phyloP scores from a whole-genome alignment of 495 filamentous ascomycete genomes.

The Friedmanniomyces endolithicus region DNA sequence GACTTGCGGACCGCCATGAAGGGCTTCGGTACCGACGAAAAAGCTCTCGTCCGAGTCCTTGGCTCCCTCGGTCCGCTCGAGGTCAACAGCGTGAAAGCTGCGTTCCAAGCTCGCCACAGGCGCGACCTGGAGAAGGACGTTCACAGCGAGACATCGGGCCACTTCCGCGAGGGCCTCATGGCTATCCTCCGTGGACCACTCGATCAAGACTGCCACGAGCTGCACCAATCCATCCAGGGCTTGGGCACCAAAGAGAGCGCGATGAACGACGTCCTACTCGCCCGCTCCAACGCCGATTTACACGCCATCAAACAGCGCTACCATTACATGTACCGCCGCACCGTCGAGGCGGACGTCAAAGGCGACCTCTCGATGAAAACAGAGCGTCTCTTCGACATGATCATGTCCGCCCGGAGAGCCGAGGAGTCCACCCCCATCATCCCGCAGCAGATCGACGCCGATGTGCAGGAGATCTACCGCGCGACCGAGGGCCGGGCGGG shows the following conservation, averaged over 20 bases:
- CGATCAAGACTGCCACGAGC: conserved; percentile 50
- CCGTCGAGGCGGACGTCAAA: conserved; percentile 56
- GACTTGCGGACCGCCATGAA: conserved; percentile 73
- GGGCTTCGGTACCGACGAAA: conserved; percentile 81
- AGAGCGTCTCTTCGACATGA: conserved; percentile 62
- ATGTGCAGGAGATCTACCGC: conserved; percentile 58
- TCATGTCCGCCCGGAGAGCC: conserved; percentile 54
- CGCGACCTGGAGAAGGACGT: conserved; percentile 63
- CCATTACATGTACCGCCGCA: conserved; percentile 44
- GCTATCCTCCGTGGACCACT: conserved; percentile 67
- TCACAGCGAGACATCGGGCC: conserved; percentile 58
- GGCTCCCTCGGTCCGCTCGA: conserved; percentile 58
- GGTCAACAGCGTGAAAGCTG: conserved; percentile 51
- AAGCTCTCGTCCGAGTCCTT: conserved; percentile 53
- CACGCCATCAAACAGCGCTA: conserved; percentile 69
- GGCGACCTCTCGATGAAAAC: conserved; percentile 78
- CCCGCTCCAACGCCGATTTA: conserved; percentile 73
- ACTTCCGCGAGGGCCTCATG: conserved; percentile 58
- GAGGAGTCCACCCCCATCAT: conserved; percentile 65
- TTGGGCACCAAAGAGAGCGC: conserved; percentile 74
- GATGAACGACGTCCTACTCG: conserved; percentile 74
- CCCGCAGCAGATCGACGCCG: conserved; percentile 55
- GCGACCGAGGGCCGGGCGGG: conserved; percentile 53
- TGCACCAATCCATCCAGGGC: conserved; percentile 58
- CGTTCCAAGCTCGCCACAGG: conserved; percentile 48